Evolutionary conservation across 1,284 basidiomycete species (phyloP).

Genomic region (Cryptococcus sp.): DNA sequence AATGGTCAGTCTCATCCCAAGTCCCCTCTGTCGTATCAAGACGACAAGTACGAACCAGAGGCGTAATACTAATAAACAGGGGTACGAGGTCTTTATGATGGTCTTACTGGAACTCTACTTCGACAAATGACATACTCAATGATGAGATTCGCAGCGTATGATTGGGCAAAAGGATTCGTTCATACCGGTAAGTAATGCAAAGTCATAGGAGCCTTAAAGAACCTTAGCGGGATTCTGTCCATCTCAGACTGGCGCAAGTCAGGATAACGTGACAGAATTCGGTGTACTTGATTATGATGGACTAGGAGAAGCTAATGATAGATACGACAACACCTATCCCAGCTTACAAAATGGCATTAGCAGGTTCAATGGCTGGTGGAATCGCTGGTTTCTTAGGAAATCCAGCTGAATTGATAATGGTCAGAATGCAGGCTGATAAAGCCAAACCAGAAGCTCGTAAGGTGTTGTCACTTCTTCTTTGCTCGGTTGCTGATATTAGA

Average conservation of each 20-base stretch:
- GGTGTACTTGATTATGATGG: conserved; percentile 43
- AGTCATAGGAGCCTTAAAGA: neutral
- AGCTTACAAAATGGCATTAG: conserved; percentile 72
- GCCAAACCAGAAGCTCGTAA: conserved; percentile 34
- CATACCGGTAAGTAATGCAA: conserved; percentile 19
- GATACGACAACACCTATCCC: conserved; percentile 49
- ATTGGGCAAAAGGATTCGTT: conserved; percentile 39
- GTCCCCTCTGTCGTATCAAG: neutral
- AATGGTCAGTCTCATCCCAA: conserved; percentile 22
- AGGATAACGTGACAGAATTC: conserved; percentile 33
- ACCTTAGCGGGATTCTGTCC: neutral
- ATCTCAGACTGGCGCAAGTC: conserved; percentile 11
- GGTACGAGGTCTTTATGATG: conserved; percentile 45
- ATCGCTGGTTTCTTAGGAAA: conserved; percentile 59
- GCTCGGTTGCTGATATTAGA: neutral
- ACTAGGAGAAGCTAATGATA: conserved; percentile 10
- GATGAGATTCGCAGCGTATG: conserved; percentile 45
- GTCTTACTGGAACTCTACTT: conserved; percentile 45
- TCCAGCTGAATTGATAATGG: conserved; percentile 30
- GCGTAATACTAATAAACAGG: conserved; percentile 20
- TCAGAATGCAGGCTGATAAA: conserved; percentile 45
- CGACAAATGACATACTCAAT: conserved; percentile 47
- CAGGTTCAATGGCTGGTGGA: conserved; percentile 67
- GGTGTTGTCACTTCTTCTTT: neutral
- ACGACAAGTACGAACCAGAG: neutral